A percentile compares a stretch with the other conserved stretches of the same genome.
Conservation (phyloP, 768 basidiomycete genomes). For the Pleurotus cornucopiae region DNA sequence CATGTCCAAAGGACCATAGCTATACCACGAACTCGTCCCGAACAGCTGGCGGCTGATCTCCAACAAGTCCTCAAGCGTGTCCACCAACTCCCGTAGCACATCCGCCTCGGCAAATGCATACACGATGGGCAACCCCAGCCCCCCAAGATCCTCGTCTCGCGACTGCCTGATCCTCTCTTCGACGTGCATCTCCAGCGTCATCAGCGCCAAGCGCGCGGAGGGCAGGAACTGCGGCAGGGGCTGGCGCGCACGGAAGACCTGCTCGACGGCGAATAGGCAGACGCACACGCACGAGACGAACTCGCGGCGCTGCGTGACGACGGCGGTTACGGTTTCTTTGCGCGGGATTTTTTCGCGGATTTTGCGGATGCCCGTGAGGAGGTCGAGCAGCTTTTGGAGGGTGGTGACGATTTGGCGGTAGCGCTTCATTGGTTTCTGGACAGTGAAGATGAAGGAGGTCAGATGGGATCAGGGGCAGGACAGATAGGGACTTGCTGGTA, state of each 20-base stretch:
- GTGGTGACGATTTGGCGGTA: constrained; percentile 32
- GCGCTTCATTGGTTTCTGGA: constrained; percentile 42
- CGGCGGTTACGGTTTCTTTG: constrained; percentile 35
- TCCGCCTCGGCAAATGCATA: constrained; percentile 42
- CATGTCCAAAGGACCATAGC: constrained; percentile 8
- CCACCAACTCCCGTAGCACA: constrained; percentile 35
- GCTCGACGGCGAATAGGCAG: constrained; percentile 43
- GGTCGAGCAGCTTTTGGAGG: constrained; percentile 37
- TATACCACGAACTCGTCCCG: constrained; percentile 40
- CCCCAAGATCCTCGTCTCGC: constrained; percentile 17
- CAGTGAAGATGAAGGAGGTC: neutral
- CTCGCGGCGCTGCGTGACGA: constrained; percentile 36
- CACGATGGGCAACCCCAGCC: constrained; percentile 31
- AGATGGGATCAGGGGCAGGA: neutral
- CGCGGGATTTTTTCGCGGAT: constrained; percentile 43
- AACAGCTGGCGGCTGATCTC: constrained; percentile 37
- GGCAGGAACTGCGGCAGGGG: constrained; percentile 49
- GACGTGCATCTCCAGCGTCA: constrained; percentile 27
- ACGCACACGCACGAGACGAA: constrained; percentile 44
- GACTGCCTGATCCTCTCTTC: constrained; percentile 24
- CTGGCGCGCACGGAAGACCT: constrained; percentile 41
- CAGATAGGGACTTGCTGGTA: constrained; percentile 34
- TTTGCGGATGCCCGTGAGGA: constrained; percentile 41
- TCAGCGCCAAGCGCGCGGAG: constrained; percentile 36
- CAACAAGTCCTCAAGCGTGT: constrained; percentile 36